Conservation (phyloP, 345 rosid genomes). For the Ceriops zippeliana region DNA sequence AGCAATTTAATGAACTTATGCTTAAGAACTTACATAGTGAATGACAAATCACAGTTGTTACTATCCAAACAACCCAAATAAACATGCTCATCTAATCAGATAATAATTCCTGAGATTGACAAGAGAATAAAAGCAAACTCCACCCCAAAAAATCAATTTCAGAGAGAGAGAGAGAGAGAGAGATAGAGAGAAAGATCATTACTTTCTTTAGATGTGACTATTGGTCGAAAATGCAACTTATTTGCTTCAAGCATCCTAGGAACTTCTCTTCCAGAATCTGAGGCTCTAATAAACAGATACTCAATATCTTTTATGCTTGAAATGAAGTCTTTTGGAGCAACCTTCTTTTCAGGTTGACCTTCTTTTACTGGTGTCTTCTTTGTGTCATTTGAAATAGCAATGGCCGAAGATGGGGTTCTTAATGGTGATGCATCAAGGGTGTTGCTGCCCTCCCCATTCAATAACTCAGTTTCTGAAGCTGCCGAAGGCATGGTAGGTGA, state of each 20-base stretch:
- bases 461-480: slow-evolving; percentile 48
- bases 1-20: no score
- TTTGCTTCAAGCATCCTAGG: slow-evolving; percentile 99
- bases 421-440: slow-evolving; percentile 75
- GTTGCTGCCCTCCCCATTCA: slow-evolving; percentile 48
- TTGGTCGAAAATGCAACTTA: slow-evolving; percentile 79
- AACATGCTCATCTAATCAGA: no score
- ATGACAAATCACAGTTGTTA: no score
- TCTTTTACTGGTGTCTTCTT: slow-evolving; percentile 48
- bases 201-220: slow-evolving; percentile 57
- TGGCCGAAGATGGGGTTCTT: slow-evolving; percentile 37
- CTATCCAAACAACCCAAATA: no score
- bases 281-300: slow-evolving; percentile 71
- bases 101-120: no score
- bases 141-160: neutral
- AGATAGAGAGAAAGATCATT: slow-evolving; percentile 22
- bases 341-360: slow-evolving; percentile 46
- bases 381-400: slow-evolving; percentile 27
- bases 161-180: slow-evolving; percentile 1
- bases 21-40: no score
- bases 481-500: slow-evolving; percentile 40
- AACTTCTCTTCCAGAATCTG: slow-evolving; percentile 89
- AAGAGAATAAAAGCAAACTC: neutral
- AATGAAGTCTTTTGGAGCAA: slow-evolving; percentile 69
- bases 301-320: slow-evolving; percentile 84